phyloP scores from a whole-genome alignment of 1,284 basidiomycete species.

The Tilletia walkeri region DNA sequence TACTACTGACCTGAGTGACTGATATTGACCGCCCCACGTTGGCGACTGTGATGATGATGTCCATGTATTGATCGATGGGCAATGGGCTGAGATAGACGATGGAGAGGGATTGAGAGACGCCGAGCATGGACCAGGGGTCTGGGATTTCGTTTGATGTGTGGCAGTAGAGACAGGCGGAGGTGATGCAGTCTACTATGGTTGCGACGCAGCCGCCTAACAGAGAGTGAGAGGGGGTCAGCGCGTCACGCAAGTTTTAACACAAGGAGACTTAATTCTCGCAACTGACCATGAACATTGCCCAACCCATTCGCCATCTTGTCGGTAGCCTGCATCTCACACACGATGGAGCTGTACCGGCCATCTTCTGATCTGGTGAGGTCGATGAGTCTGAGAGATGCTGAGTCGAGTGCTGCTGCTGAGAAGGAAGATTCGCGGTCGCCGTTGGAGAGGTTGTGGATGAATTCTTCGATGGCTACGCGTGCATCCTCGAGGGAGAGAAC shows the following conservation, averaged over 20 bases:
- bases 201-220: constrained; percentile 33
- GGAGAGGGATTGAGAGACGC: constrained; percentile 48
- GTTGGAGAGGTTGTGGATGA: constrained; percentile 13
- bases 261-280: no score
- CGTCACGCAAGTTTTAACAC: no score
- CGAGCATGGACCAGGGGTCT: constrained; percentile 47
- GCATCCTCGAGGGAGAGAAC: constrained; percentile 21
- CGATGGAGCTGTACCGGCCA: constrained; percentile 22
- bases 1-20: constrained; percentile 27
- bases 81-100: constrained; percentile 45
- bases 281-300: constrained; percentile 46
- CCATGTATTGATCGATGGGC: constrained; percentile 41
- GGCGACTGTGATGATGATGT: constrained; percentile 39
- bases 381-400: constrained; percentile 8
- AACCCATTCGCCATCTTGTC: constrained; percentile 42
- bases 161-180: constrained; percentile 20
- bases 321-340: constrained; percentile 35
- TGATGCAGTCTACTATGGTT: constrained; percentile 41
- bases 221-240: background rate
- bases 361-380: constrained; percentile 22
- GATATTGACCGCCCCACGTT: constrained; percentile 39
- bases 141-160: constrained; percentile 7
- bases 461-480: constrained; percentile 18
- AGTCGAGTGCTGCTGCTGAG: constrained; percentile 16
- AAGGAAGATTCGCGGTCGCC: constrained; percentile 21